Conservation (phyloP, 768 basidiomycete species). For the Hirschioporus abietinus region DNA sequence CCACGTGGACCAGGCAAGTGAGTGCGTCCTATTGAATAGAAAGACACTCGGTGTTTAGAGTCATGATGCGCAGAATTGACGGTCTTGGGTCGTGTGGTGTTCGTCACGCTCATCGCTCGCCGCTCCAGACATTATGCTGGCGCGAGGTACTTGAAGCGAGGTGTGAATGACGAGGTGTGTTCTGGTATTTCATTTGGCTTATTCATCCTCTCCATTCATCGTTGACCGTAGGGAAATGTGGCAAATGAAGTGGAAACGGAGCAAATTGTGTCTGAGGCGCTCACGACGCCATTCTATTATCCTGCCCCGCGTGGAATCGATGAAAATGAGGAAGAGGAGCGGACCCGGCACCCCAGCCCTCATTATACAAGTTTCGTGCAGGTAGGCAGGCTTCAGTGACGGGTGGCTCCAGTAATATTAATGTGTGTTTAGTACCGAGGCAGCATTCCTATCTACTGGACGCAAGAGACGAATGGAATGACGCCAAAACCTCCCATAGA, state of each 20-base stretch:
- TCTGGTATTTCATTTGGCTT: background rate
- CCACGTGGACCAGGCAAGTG: slow-evolving; percentile 97
- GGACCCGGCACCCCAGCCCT: slow-evolving; percentile 48
- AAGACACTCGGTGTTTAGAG: background rate
- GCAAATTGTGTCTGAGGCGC: slow-evolving; percentile 88
- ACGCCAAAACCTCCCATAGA: slow-evolving; percentile 94
- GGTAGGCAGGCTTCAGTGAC: slow-evolving; percentile 29
- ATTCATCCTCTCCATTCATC: too few relatives aligned
- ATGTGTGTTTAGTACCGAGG: slow-evolving; percentile 67
- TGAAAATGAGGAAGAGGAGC: slow-evolving; percentile 22
- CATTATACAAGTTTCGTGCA: slow-evolving; percentile 96
- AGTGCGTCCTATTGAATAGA: slow-evolving; percentile 28
- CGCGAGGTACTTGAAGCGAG: slow-evolving; percentile 88
- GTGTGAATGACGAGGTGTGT: slow-evolving; percentile 74
- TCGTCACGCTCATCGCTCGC: slow-evolving; percentile 91
- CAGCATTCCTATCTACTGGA: slow-evolving; percentile 95
- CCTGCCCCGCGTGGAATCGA: slow-evolving; percentile 38
- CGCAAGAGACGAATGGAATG: slow-evolving; percentile 88
- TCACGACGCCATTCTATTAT: slow-evolving; percentile 86
- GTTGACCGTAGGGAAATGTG: slow-evolving; percentile 74
- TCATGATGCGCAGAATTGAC: slow-evolving; percentile 65
- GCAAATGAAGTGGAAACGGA: slow-evolving; percentile 99
- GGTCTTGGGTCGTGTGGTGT: slow-evolving; percentile 84
- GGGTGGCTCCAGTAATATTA: background rate
- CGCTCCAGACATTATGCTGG: slow-evolving; percentile 95